Evolutionary conservation across 2,329 filamentous ascomycete species (phyloP).

Genomic region (Cytospora piceae): DNA sequence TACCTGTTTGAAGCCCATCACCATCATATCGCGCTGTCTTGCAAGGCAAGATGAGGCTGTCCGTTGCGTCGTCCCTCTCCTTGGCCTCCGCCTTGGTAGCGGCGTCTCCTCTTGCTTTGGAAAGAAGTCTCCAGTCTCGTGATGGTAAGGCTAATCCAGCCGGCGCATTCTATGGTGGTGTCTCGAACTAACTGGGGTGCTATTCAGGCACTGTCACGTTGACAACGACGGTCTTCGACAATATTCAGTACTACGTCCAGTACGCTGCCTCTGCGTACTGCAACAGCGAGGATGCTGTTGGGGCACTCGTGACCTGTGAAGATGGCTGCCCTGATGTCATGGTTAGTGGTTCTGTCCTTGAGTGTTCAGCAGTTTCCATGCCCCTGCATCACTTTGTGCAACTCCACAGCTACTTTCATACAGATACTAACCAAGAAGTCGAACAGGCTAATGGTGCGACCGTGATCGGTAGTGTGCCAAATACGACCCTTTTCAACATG

Average conservation of each 20-base stretch:
- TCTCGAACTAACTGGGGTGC: conserved; percentile 18
- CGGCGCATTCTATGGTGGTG: neutral
- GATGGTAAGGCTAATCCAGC: conserved; percentile 18
- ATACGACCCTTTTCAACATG: conserved; percentile 38
- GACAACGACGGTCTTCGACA: conserved; percentile 41
- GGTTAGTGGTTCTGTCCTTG: conserved; percentile 1
- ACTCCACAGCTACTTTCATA: neutral
- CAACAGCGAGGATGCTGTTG: conserved; percentile 48
- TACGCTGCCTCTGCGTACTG: conserved; percentile 59
- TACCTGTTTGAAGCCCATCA: neutral
- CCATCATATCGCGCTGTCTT: neutral
- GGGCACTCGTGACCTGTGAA: conserved; percentile 48
- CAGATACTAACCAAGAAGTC: neutral
- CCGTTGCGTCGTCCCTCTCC: conserved; percentile 17
- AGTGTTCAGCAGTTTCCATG: neutral
- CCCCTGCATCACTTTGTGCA: neutral
- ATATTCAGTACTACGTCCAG: conserved; percentile 54
- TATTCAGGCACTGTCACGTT: conserved; percentile 33
- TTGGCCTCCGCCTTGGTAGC: conserved; percentile 22
- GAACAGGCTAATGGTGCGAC: conserved; percentile 44
- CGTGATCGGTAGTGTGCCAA: conserved; percentile 48
- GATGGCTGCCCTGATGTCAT: conserved; percentile 49
- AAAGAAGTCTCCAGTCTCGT: conserved; percentile 5
- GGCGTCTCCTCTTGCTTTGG: conserved; percentile 17
- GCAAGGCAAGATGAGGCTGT: conserved; percentile 26